Conservation (phyloP, 306 rosid genomes). For the Malus domestica region DNA sequence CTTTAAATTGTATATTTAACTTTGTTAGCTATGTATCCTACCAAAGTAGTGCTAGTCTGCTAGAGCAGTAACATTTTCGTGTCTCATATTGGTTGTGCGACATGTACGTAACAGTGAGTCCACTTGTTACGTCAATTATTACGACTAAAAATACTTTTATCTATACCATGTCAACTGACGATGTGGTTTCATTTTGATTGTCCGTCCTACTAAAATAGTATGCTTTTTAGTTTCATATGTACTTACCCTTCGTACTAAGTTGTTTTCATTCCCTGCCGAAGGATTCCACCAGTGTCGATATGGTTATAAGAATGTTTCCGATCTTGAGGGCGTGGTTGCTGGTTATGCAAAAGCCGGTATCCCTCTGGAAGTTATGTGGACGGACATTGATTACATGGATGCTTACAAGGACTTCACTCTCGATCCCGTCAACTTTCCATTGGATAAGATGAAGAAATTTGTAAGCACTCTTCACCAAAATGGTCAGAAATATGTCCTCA, state of each 20-base stretch:
- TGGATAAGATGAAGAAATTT: conserved; percentile 51
- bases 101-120: not conserved
- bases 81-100: not conserved
- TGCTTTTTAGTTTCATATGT: not conserved
- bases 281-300: conserved; percentile 88
- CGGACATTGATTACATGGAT: conserved; percentile 95
- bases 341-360: conserved; percentile 61
- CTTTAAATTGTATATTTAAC: not conserved
- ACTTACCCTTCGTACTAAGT: not conserved
- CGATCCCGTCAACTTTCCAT: conserved; percentile 77
- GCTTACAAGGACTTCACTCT: conserved; percentile 76
- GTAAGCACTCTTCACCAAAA: conserved; percentile 55
- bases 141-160: not conserved
- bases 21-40: not conserved
- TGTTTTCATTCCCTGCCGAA: conserved; percentile 5
- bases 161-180: not conserved
- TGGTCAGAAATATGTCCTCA: conserved; percentile 74
- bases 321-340: conserved; percentile 55
- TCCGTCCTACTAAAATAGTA: not conserved
- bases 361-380: conserved; percentile 94
- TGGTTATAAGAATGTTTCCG: conserved; percentile 73
- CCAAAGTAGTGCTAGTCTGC: not conserved
- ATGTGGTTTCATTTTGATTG: not conserved
- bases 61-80: not conserved
- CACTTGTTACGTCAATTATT: not conserved